Base-by-base conservation (phyloP, 225 moss, liverwort and hornwort species). In the Asterella californica region DNA sequence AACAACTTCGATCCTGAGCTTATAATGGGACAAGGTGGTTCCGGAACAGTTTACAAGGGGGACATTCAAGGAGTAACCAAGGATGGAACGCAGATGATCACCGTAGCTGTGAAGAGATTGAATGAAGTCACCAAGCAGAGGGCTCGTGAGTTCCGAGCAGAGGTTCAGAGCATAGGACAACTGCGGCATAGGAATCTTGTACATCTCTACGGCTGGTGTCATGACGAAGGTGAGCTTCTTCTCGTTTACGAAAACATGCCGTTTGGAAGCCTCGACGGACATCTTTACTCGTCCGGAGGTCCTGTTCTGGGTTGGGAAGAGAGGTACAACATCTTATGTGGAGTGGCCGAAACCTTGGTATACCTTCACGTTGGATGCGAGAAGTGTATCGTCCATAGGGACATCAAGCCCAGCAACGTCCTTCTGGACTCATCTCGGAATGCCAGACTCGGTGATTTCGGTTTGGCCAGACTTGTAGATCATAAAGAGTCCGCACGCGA, bases 381-480 rank as follows among this genome's bases (percentile, higher is more conserved):
- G 63, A 91, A 92, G 29, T 90, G 92, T 70, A 92, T 96, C 80
- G 89, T 92, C 77, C 96, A 96, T 65, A 79, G 96, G 59, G 96
- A 96, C 68, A 91, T 96, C 70, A 96, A 96, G 81, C 76, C 91
- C 4, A 86, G 90, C 17, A 96, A 94, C 71, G 91, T 96, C 8
- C 84, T 96, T 24, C 83, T 96, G 48, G 91, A 91, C 48, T 80
- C 85, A 2, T 87, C 88, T 7, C 90, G 90, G 65, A 88, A 87
- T 72, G 91, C 91, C 30, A 86, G 88, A 74, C 92, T 96, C 32
- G 94, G 90, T 24, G 96, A 96, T 77, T 94, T 96, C 52, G 96
- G 96, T 37, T 82, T 96, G 74, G 94, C 96, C 55, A 88, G 92
- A 78, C 84, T 94, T 81, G 91, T 72, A 45, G 72, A 72, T n/a